Base-by-base conservation (phyloP, 257 asterid genomes). In the Cordia subcordata region DNA sequence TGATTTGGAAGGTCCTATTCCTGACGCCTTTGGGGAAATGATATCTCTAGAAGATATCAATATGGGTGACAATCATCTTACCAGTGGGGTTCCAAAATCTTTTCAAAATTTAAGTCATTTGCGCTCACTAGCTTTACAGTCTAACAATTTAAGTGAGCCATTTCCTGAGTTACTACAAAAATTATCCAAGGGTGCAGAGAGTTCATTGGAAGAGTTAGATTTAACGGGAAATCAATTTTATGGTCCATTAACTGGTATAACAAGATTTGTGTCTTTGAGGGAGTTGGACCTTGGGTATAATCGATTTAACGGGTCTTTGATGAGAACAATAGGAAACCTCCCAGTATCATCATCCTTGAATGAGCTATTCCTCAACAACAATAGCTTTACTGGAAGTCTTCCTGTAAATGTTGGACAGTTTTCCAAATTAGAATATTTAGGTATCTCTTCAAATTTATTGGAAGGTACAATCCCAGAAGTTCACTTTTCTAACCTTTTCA, bases 401-500 rank as follows among this genome's bases (percentile, higher is more conserved):
- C 50, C 72, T 8, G 20, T 37, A 46, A 78, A 57, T 49, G 40
- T 68, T 1, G 62, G 68, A 4, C 46, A 58, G 1, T 62, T 77
- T 55, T 39, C 58, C 3, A 47, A 55, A 17, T 65, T 77, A 10
- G 47, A 35, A 4, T 0, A 6, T 17, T 12, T 71, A 21, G 20
- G 20, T 45, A 23, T 64, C 33, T n/a, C 70, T 27, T 17, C 4
- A 16, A 77, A 74, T 70, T 22, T 16, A 5, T 27, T 77, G 37
- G 18, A 68, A 17, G 81, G 76, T 8, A 54, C 16, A 17, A 35
- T 79, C 37, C 35, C 56, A 10, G 73, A 67, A 46, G 13, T 60
- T 8, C 49, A 69, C 11, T 17, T 77, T 11, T 45, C 60, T 10
- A 63, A 58, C 37, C 72, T 72, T 8, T 38, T 49, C n/a, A 55